phyloP scores from a whole-genome alignment of 148 eudicot genomes.

The Nyssa sinensis region DNA sequence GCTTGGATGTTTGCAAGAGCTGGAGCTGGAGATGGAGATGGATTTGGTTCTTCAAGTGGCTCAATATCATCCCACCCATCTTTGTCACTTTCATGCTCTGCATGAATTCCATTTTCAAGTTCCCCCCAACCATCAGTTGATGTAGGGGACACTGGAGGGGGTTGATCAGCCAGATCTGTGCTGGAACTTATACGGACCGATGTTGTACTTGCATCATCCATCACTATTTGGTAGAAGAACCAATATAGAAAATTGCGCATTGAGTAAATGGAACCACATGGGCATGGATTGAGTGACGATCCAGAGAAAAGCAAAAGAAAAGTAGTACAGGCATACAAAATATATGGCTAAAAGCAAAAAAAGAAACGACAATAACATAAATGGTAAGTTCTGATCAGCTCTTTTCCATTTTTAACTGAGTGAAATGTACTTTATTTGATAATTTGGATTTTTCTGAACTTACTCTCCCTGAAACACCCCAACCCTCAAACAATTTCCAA shows the following conservation, averaged over 20 bases:
- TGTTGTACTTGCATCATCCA: conserved; percentile 34
- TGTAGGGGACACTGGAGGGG: conserved; percentile 71
- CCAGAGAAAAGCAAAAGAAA: background rate
- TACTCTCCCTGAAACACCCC: background rate
- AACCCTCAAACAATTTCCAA: background rate
- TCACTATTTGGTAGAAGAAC: conserved; percentile 30
- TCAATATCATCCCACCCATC: conserved; percentile 96
- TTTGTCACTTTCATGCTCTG: conserved; percentile 52
- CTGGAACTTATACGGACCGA: conserved; percentile 56
- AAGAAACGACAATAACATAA: background rate
- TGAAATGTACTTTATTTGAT: background rate
- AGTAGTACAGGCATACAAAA: conserved; percentile 1
- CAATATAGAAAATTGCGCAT: background rate
- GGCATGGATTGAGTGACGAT: background rate
- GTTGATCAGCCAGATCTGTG: conserved; percentile 50
- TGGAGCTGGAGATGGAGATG: conserved; percentile 68
- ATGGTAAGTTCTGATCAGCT: background rate
- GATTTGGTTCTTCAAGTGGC: conserved; percentile 78
- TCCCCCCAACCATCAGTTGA: conserved; percentile 99
- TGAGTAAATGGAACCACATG: background rate
- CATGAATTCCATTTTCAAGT: conserved; percentile 73
- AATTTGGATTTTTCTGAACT: background rate
- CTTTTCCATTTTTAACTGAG: background rate
- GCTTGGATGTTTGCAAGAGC: conserved; percentile 87
- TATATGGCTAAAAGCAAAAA: background rate